Evolutionary conservation across 169 alveolate species (phyloP).

Genomic region (Plasmodium gallinaceum): DNA sequence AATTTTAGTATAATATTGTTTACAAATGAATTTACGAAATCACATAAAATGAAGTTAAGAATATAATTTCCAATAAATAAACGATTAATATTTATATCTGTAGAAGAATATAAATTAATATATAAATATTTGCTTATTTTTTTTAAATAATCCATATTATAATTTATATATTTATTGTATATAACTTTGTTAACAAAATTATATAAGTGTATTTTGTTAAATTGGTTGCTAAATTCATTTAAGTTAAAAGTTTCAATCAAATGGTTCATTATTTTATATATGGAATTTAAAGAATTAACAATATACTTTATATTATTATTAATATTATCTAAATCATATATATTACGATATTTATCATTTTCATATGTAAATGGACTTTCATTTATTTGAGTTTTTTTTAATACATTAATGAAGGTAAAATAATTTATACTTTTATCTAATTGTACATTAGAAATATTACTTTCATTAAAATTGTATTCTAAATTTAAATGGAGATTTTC

Average conservation of each 20-base stretch:
- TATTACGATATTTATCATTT: neutral
- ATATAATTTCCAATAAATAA: conserved; percentile 42
- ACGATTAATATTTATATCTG: conserved; percentile 39
- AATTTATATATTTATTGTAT: neutral
- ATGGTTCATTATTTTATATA: conserved; percentile 42
- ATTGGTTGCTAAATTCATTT: conserved; percentile 25
- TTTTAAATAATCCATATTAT: conserved; percentile 11
- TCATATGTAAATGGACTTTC: neutral
- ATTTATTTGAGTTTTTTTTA: neutral
- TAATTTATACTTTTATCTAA: neutral
- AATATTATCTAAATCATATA: conserved; percentile 8
- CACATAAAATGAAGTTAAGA: conserved; percentile 8
- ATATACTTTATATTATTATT: conserved; percentile 32
- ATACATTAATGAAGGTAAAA: conserved; percentile 10
- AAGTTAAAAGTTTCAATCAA: conserved; percentile 4
- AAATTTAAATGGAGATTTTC: neutral
- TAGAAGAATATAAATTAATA: neutral
- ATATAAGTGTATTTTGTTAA: conserved; percentile 25
- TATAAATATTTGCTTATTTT: neutral
- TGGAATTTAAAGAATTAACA: conserved; percentile 56
- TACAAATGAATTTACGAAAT: conserved; percentile 31
- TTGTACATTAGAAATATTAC: neutral
- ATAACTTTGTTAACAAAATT: conserved; percentile 31
- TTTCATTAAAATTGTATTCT: too few relatives aligned
- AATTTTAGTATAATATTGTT: neutral